Percentiles rank a stretch among this genome's conserved stretches.
These are phyloP conservation scores for Trichosporon faecale DNA, from an alignment of 1,284 basidiomycete genomes.

Conservation along the genomic window DNA sequence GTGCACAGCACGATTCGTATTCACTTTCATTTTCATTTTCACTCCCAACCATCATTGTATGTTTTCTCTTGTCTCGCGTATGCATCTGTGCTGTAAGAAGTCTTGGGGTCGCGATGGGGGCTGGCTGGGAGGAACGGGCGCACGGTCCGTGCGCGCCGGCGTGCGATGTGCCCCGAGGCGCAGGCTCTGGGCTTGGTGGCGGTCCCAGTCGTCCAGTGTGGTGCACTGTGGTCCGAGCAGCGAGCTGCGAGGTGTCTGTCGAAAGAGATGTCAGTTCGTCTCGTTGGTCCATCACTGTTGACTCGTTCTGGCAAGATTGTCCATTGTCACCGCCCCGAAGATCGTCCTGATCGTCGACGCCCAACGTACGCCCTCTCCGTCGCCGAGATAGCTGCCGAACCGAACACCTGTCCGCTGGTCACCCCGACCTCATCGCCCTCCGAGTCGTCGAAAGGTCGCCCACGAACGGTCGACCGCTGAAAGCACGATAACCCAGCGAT, in stretches of 20 bases:
- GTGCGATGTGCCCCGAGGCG: constrained; percentile 9
- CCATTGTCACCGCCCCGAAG: too few species aligned
- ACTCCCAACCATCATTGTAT: not conserved
- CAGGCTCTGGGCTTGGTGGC: not conserved
- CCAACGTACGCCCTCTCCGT: too few species aligned
- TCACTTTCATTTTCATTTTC: not conserved
- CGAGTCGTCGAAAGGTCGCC: too few species aligned
- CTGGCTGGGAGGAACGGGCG: not conserved
- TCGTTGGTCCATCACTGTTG: not conserved
- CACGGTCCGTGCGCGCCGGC: not conserved
- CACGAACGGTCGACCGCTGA: too few species aligned
- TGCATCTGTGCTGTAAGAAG: not conserved
- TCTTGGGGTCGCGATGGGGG: not conserved
- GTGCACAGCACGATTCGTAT: not conserved
- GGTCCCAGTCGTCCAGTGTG: too few species aligned
- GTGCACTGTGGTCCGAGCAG: too few species aligned
- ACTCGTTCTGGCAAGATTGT: not conserved
- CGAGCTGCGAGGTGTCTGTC: too few species aligned
- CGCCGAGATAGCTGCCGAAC: too few species aligned
- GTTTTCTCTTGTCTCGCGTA: not conserved
- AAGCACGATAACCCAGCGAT: not conserved
- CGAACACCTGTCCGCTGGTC: too few species aligned
- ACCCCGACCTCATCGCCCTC: too few species aligned
- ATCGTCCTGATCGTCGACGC: not conserved
- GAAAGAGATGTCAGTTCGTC: not conserved